A percentile compares a stretch with the other conserved stretches of the same genome.
These are phyloP conservation scores for Clonostachys solani DNA, from an alignment of 2,329 filamentous ascomycete genomes.

Conservation along the genomic window DNA sequence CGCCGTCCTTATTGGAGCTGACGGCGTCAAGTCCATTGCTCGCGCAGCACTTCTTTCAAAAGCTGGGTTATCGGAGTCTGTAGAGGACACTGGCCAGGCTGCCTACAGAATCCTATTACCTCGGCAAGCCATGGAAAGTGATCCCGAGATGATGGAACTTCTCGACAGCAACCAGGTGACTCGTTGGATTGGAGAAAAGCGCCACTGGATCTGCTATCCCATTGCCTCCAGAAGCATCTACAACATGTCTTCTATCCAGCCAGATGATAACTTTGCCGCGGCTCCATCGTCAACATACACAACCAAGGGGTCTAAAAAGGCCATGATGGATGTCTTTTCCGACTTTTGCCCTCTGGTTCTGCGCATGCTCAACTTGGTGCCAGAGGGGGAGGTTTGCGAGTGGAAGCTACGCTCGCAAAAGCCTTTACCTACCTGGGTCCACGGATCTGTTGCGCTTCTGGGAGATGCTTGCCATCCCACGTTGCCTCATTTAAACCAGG, in stretches of 20 bases:
- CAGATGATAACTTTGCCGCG: constrained; percentile 54
- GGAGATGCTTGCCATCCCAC: constrained; percentile 66
- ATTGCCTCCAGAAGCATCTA: constrained; percentile 63
- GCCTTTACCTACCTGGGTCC: constrained; percentile 52
- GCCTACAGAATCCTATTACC: constrained; percentile 77
- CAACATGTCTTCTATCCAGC: constrained; percentile 60
- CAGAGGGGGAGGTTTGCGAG: constrained; percentile 59
- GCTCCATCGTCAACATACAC: constrained; percentile 58
- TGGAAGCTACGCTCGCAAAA: constrained; percentile 59
- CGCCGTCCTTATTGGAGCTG: constrained; percentile 48
- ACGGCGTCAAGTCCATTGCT: constrained; percentile 50
- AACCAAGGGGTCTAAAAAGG: constrained; percentile 54
- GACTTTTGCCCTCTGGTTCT: constrained; percentile 58
- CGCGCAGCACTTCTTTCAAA: constrained; percentile 49
- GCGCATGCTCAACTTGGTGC: constrained; percentile 55
- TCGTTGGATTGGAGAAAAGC: constrained; percentile 71
- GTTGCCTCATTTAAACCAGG: constrained; percentile 62
- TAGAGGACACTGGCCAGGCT: constrained; percentile 66
- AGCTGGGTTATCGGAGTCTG: constrained; percentile 30
- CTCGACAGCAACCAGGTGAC: constrained; percentile 64
- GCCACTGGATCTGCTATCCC: constrained; percentile 77
- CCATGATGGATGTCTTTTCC: constrained; percentile 56
- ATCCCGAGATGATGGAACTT: constrained; percentile 64
- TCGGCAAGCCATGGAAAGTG: constrained; percentile 59
- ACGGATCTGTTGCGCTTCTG: constrained; percentile 50